These are phyloP conservation scores for Trichoderma citrinoviride DNA, from an alignment of 2,329 filamentous ascomycete genomes.

Conservation along the genomic window DNA sequence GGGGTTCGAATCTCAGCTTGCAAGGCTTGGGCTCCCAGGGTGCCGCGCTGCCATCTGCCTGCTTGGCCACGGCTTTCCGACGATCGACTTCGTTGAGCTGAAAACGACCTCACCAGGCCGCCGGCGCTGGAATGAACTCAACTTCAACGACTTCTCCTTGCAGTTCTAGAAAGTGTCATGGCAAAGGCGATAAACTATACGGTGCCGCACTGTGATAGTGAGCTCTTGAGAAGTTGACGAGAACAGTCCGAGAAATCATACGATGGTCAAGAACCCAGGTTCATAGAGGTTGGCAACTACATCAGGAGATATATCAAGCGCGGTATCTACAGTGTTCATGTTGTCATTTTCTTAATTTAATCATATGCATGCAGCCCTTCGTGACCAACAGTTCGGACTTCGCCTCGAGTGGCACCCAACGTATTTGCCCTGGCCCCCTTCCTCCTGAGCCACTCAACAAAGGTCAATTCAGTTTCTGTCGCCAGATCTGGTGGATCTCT, in stretches of 20 bases:
- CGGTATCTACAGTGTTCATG: too few relatives aligned
- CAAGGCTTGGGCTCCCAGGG: background rate
- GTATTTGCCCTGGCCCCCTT: too few relatives aligned
- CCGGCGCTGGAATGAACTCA: background rate
- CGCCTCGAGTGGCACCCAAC: too few relatives aligned
- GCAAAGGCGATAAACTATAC: background rate
- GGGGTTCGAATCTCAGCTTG: background rate
- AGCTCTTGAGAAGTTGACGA: background rate
- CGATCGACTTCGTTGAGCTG: background rate
- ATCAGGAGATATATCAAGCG: too few relatives aligned
- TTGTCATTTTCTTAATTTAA: too few relatives aligned
- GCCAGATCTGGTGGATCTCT: too few relatives aligned
- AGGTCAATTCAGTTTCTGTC: too few relatives aligned
- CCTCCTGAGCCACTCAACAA: too few relatives aligned
- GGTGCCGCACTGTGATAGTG: background rate
- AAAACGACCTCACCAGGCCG: background rate
- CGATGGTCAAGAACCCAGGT: background rate
- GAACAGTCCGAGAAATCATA: background rate
- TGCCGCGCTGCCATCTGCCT: background rate
- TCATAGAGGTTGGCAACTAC: too few relatives aligned
- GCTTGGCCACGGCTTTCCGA: background rate
- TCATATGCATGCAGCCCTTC: too few relatives aligned
- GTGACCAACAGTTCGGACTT: too few relatives aligned
- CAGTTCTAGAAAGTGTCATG: background rate
- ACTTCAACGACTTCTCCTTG: background rate